Evolutionary conservation across 2,329 filamentous ascomycete species (phyloP).

Genomic region (Botrytis tulipae): DNA sequence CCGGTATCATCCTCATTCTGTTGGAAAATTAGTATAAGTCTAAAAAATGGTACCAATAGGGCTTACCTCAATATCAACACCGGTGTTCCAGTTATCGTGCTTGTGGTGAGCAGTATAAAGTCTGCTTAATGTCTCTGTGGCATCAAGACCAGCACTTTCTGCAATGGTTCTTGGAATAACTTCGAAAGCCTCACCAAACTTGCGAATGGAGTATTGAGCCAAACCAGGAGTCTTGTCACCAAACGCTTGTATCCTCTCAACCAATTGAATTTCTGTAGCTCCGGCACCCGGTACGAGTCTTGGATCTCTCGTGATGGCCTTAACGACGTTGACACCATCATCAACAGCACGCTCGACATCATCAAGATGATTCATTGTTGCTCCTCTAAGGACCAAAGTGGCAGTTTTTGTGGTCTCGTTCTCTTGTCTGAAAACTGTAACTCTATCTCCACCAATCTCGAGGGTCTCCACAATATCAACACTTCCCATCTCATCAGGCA

Average conservation of each 20-base stretch:
- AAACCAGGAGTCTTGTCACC: constrained; percentile 92
- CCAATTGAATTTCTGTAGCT: constrained; percentile 89
- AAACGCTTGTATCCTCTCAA: constrained; percentile 85
- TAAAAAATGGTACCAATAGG: background rate
- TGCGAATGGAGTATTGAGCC: constrained; percentile 94
- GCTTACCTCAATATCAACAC: constrained; percentile 82
- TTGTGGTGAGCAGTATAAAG: constrained; percentile 93
- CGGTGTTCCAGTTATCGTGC: constrained; percentile 82
- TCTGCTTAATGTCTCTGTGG: constrained; percentile 90
- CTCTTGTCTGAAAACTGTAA: constrained; percentile 98
- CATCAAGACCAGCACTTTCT: constrained; percentile 92
- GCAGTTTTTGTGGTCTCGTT: constrained; percentile 88
- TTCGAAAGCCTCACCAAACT: constrained; percentile 96
- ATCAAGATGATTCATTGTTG: constrained; percentile 96
- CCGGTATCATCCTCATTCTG: constrained; percentile 76
- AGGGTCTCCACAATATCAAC: constrained; percentile 95
- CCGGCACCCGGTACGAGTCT: constrained; percentile 91
- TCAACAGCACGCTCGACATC: constrained; percentile 96
- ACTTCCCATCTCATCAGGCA: constrained; percentile 99
- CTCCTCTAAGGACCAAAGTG: constrained; percentile 89
- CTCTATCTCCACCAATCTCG: constrained; percentile 95
- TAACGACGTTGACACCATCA: constrained; percentile 97
- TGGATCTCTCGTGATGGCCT: constrained; percentile 93
- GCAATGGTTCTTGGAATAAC: constrained; percentile 91
- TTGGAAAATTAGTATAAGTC: constrained; percentile 23